These are phyloP conservation scores for Pyracantha coccinea DNA, from an alignment of 331 rosid genomes.

Conservation along the genomic window DNA sequence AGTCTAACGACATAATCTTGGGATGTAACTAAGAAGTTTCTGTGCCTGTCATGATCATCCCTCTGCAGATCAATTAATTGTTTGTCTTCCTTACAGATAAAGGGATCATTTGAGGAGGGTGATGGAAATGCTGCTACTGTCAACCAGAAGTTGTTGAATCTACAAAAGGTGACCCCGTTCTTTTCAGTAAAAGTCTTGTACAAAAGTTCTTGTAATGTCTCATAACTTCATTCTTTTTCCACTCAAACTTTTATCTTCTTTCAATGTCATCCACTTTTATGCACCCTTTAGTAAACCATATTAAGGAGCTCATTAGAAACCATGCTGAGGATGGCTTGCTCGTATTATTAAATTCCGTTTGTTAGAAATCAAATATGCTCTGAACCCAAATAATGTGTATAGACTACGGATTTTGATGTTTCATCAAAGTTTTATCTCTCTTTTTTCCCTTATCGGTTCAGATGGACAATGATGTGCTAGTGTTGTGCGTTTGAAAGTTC, in stretches of 20 bases:
- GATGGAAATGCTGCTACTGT: conserved; percentile 26
- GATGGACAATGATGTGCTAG: neutral
- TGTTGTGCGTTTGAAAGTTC: neutral
- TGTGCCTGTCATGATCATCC: neutral
- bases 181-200: neutral
- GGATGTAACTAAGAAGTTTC: neutral
- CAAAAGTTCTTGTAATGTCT: neutral
- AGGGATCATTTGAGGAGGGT: conserved; percentile 34
- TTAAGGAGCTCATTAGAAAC: neutral
- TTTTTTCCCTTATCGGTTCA: neutral
- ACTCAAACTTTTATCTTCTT: neutral
- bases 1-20: neutral
- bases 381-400: neutral
- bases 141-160: conserved; percentile 33
- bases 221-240: neutral
- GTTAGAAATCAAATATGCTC: neutral
- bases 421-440: neutral
- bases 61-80: conserved; percentile 4
- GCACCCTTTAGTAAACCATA: neutral
- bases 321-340: neutral
- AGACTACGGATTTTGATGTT: neutral
- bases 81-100: conserved; percentile 29
- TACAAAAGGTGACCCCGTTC: conserved; percentile 45
- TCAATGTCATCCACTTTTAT: neutral
- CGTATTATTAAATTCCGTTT: neutral